Base-by-base conservation (phyloP, 371 early-diverging fungal genomes). In the Rhizopus arrhizus region DNA sequence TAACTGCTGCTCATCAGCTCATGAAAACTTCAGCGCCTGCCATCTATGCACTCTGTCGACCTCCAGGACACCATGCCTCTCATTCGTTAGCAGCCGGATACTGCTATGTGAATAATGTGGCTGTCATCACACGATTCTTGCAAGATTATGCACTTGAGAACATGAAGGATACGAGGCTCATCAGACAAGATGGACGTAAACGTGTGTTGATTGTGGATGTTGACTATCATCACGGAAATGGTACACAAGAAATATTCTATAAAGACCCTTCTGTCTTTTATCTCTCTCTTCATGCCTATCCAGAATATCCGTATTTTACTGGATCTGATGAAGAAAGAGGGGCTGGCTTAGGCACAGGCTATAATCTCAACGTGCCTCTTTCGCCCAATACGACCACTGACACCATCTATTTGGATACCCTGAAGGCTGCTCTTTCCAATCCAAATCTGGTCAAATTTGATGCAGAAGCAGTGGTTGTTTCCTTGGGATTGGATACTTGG, bases 221-320 rank as follows among this genome's bases (percentile, higher is more conserved):
- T 61, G 88, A 89, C 54, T 87, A 77, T 57, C 89, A 88, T 56
- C 88, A 89, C 68, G 90, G 90, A 12, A 87, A 89, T 58, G 89
- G 91, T 12, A 89, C 89, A 0, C 91, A 91, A 64, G 77, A 72
- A 22, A 87, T 89, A 36, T 91, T 91, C 58, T 89, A 88, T 58
- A 63, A 73, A 12, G 75, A 72, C 11, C 71, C 81, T 10, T 78
- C 83, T 50, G 83, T 85, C 1, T 66, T 85, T 16, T 86, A 84
- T 53, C 72, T 81, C 8, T 86, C 87, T 3, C 66, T 86, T 16
- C 87, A 86, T 53, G 78, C 74, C 0, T 38, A 38, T 11, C 74
- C 81, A 0, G 80, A 78, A 32, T 86, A 83, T 48, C 87, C 87
- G 3, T 82, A 71, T 55, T 83, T 80, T 51, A 90, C 90, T 4